A percentile compares a stretch with the other conserved stretches of the same genome.
Conservation (phyloP, 2,329 filamentous ascomycete species). For the Ophiocordyceps camponoti-leonardi region DNA sequence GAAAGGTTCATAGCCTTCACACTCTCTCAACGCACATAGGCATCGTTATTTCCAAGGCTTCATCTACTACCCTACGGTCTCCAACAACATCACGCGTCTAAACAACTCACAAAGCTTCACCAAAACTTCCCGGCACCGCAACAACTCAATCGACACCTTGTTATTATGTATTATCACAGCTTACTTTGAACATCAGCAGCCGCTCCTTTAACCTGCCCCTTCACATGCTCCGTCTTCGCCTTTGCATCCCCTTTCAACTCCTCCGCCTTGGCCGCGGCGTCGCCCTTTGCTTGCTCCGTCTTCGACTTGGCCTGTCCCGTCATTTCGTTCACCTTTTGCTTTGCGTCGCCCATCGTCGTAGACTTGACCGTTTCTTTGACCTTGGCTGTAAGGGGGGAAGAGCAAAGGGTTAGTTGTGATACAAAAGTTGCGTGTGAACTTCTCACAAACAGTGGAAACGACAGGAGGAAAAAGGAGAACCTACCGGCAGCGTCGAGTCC, state of each 20-base stretch:
- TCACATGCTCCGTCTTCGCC: constrained; percentile 14
- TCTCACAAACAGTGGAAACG: too few species aligned
- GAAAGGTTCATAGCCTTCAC: too few species aligned
- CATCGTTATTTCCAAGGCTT: too few species aligned
- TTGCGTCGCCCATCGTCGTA: constrained; percentile 10
- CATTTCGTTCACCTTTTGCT: constrained; percentile 29
- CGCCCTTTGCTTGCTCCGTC: constrained; percentile 20
- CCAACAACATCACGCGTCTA: too few species aligned
- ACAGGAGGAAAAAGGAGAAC: constrained; percentile 9
- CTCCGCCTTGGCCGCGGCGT: constrained; percentile 25
- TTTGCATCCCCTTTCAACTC: constrained; percentile 17
- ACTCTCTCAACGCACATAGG: too few species aligned
- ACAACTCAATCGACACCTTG: too few species aligned
- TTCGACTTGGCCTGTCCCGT: constrained; percentile 24
- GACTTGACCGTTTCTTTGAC: background rate
- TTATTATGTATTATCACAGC: background rate
- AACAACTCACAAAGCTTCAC: too few species aligned
- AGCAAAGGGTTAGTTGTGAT: background rate
- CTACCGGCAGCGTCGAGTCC: constrained; percentile 41
- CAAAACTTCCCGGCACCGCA: too few species aligned
- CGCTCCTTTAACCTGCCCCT: constrained; percentile 21
- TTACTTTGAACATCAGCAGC: constrained; percentile 10
- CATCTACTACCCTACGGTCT: too few species aligned
- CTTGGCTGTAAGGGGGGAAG: background rate
- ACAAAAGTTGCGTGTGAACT: background rate